Evolutionary conservation across 2,329 filamentous ascomycete species (phyloP).

Genomic region (Ophiostoma sp.): DNA sequence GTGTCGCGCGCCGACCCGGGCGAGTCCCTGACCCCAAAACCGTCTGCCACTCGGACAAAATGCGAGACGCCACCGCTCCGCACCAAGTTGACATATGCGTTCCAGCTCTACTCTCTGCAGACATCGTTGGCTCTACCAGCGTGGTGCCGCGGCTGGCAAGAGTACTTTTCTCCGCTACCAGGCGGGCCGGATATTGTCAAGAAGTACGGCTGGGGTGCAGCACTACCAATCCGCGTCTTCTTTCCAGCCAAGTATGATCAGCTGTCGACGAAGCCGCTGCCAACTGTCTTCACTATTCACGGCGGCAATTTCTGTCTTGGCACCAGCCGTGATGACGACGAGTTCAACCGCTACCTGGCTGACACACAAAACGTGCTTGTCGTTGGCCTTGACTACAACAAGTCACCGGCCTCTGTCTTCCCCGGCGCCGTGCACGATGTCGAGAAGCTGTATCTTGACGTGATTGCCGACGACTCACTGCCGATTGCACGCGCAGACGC

Average conservation of each 20-base stretch:
- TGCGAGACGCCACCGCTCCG: neutral
- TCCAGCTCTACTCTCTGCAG: conserved; percentile 1
- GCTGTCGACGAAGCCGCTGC: neutral
- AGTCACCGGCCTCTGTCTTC: neutral
- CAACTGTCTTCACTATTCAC: neutral
- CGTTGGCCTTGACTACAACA: neutral
- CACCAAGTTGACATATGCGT: neutral
- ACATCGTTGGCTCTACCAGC: neutral
- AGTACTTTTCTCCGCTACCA: neutral
- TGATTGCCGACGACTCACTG: neutral
- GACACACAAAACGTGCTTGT: neutral
- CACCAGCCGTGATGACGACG: neutral
- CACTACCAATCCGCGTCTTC: neutral
- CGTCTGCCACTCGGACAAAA: neutral
- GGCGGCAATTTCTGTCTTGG: neutral
- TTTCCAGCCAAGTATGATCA: neutral
- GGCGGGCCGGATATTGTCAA: neutral
- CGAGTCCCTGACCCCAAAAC: neutral
- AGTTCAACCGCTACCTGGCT: neutral
- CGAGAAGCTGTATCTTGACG: neutral
- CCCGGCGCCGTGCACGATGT: neutral
- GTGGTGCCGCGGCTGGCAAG: neutral
- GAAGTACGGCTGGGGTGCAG: neutral
- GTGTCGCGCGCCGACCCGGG: neutral
- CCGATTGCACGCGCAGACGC: neutral